Base-by-base conservation (phyloP, 495 filamentous ascomycete species). In the Polyplosphaeria fusca region DNA sequence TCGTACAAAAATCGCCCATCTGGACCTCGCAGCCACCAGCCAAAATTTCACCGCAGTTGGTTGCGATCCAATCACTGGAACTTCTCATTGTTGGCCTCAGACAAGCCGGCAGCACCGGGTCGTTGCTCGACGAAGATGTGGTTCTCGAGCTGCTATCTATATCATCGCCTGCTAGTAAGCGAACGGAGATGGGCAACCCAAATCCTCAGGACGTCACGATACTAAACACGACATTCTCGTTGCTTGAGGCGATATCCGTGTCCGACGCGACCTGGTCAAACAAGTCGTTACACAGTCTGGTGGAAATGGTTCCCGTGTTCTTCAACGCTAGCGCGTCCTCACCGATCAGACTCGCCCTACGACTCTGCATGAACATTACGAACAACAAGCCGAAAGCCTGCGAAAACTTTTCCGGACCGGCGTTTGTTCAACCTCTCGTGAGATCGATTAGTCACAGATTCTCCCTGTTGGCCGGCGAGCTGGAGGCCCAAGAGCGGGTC, bases 341-440 rank as follows among this genome's bases (percentile, higher is more conserved):
- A 19, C 57, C 57, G 41, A 54, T 56, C 25, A 58, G 41, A 42
- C 44, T 65, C 9, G 58, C 66, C 4, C 74, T 95, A 43, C 83
- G 88, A 50, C 82, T 97, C 23, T 80, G 85, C 41, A 76, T 96
- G 61, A 96, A 96, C 70, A 73, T 92, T 14, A 93, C 91, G 14
- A 96, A 96, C 72, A 88, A 88, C 62, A 88, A 87, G 52, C 66
- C 79, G 1, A 72, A 73, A 13, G 80, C 87, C 26, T 89, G 87
- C 48, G 77, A 82, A 23, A 64, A 76, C 23, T 87, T 95, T 66
- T 79, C 83, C 7, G 77, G 73, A 11, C 70, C 77, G 13, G 75
- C 75, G 0, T 67, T 88, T 46, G 69, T 91, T 22, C 73, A 69
- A 38, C 71, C 74, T n/a, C 66, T 91, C 7, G 74, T 83, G 78